phyloP scores from a whole-genome alignment of 2,329 filamentous ascomycete species.

The Claviceps spartinae region DNA sequence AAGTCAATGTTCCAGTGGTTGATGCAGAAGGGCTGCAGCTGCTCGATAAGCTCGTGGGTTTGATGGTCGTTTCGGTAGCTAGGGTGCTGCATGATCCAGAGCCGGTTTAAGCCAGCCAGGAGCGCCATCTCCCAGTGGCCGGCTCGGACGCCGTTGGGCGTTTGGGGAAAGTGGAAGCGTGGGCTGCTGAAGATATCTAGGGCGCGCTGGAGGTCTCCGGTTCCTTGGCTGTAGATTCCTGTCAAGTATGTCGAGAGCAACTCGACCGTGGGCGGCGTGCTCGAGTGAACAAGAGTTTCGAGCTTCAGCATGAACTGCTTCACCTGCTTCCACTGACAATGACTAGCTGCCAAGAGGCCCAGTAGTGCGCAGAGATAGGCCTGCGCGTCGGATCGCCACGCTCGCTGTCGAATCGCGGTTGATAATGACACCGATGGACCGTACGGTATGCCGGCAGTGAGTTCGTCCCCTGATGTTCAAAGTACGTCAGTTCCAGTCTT shows the following conservation, averaged over 20 bases:
- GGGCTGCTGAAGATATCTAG: conserved; percentile 50
- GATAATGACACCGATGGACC: conserved; percentile 37
- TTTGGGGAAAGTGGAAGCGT: conserved; percentile 34
- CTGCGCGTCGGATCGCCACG: conserved; percentile 52
- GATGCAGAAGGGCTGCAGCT: conserved; percentile 53
- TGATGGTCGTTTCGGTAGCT: conserved; percentile 41
- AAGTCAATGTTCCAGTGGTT: conserved; percentile 63
- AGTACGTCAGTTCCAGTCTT: neutral
- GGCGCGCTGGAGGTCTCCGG: conserved; percentile 57
- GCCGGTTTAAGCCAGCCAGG: conserved; percentile 51
- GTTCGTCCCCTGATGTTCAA: conserved; percentile 18
- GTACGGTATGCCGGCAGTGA: conserved; percentile 22
- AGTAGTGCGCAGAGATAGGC: conserved; percentile 60
- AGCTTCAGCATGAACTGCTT: conserved; percentile 42
- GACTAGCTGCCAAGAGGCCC: conserved; percentile 54
- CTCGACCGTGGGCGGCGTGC: conserved; percentile 26
- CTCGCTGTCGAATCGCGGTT: conserved; percentile 41
- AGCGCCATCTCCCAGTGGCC: conserved; percentile 51
- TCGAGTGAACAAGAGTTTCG: conserved; percentile 27
- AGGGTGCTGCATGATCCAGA: conserved; percentile 59
- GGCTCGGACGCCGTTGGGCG: conserved; percentile 29
- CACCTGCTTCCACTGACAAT: conserved; percentile 56
- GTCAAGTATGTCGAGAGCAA: conserved; percentile 56
- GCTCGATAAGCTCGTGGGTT: conserved; percentile 47
- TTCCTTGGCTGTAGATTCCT: conserved; percentile 65